These are phyloP conservation scores for Butyriboletus loyo DNA, from an alignment of 768 basidiomycete genomes.

Conservation along the genomic window DNA sequence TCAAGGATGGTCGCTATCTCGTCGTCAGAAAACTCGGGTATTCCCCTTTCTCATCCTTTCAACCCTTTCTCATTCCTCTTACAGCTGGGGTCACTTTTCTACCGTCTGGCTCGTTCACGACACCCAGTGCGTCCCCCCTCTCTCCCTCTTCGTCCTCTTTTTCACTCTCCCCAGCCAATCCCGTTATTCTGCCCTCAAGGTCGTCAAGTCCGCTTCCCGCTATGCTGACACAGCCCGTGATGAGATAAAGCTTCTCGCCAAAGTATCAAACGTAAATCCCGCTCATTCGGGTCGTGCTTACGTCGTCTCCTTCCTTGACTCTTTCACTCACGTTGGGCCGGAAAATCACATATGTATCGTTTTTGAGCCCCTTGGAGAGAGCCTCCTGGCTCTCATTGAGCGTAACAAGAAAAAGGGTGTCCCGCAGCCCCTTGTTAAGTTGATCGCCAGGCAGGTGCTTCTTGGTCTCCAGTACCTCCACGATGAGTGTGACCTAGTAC, in stretches of 20 bases:
- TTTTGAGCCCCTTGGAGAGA: slow-evolving; percentile 83
- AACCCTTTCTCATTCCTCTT: slow-evolving; percentile 10
- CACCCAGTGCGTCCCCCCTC: slow-evolving; percentile 51
- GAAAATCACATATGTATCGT: slow-evolving; percentile 89
- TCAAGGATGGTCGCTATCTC: slow-evolving; percentile 80
- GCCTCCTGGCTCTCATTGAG: slow-evolving; percentile 69
- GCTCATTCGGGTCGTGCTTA: slow-evolving; percentile 74
- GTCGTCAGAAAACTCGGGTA: slow-evolving; percentile 90
- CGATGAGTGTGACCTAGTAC: slow-evolving; percentile 88
- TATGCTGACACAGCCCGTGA: slow-evolving; percentile 97
- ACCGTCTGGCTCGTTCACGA: slow-evolving; percentile 92
- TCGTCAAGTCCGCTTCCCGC: slow-evolving; percentile 91
- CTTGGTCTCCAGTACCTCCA: slow-evolving; percentile 91
- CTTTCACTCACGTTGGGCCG: slow-evolving; percentile 74
- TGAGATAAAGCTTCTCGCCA: slow-evolving; percentile 88
- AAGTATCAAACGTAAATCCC: slow-evolving; percentile 69
- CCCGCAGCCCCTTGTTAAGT: slow-evolving; percentile 75
- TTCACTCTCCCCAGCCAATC: slow-evolving; percentile 46
- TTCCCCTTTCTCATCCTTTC: slow-evolving; percentile 13
- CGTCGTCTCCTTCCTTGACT: slow-evolving; percentile 88
- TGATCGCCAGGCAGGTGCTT: slow-evolving; percentile 82
- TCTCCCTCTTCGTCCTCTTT: slow-evolving; percentile 5
- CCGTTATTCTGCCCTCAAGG: slow-evolving; percentile 86
- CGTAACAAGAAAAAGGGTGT: slow-evolving; percentile 83
- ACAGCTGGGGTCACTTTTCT: slow-evolving; percentile 92